Evolutionary conservation across 2,329 filamentous ascomycete species (phyloP).

Genomic region (Fusarium temperatum): DNA sequence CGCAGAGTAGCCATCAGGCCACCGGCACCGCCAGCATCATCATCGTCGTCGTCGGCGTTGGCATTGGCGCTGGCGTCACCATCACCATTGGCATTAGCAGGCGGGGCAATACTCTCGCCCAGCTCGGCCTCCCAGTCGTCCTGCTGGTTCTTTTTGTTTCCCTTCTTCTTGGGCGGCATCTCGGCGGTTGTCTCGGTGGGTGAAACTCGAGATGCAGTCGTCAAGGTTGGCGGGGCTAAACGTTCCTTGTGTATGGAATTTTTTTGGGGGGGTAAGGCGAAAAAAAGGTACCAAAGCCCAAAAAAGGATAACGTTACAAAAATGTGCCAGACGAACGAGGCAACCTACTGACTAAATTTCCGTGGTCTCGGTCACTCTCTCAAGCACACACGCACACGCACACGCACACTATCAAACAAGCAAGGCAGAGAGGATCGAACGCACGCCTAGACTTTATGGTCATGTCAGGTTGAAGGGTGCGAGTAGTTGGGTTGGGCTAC

Average conservation of each 20-base stretch:
- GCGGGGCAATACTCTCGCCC: conserved; percentile 77
- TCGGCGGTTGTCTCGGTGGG: conserved; percentile 45
- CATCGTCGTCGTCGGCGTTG: conserved; percentile 57
- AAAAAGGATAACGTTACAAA: conserved; percentile 12
- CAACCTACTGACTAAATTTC: conserved; percentile 13
- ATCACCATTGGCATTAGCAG: conserved; percentile 47
- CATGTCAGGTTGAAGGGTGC: conserved; percentile 12
- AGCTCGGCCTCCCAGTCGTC: conserved; percentile 97
- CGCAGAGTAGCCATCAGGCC: conserved; percentile 82
- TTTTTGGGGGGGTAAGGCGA: conserved; percentile 13
- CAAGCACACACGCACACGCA: background rate
- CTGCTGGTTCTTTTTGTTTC: conserved; percentile 79
- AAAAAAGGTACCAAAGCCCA: conserved; percentile 14
- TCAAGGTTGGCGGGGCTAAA: conserved; percentile 32
- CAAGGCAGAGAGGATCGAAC: conserved; percentile 5
- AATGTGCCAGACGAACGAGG: conserved; percentile 27
- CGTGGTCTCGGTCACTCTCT: conserved; percentile 12
- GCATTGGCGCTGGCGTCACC: conserved; percentile 57
- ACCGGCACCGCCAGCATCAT: conserved; percentile 64
- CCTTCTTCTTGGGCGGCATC: conserved; percentile 97
- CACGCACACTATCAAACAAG: conserved; percentile 1
- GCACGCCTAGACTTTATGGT: conserved; percentile 20
- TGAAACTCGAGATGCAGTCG: conserved; percentile 33
- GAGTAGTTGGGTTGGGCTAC: conserved; percentile 24
- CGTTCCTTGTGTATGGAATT: conserved; percentile 18